Evolutionary conservation across 768 basidiomycete species (phyloP).

Genomic region (Tephrocybe sp.): DNA sequence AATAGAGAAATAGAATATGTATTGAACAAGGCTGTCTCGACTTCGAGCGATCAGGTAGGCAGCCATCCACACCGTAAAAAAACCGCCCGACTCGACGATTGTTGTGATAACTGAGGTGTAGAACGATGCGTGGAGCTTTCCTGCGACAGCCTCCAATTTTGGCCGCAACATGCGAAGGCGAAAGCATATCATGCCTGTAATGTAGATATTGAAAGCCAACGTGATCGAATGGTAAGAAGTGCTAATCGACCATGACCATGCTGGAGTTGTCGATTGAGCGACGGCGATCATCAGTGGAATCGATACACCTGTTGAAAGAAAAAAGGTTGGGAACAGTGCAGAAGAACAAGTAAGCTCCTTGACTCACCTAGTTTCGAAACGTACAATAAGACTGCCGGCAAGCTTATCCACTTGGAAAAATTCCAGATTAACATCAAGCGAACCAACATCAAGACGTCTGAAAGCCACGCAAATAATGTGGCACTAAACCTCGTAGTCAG

Average conservation of each 20-base stretch:
- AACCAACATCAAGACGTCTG: slow-evolving; percentile 37
- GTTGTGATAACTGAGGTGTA: slow-evolving; percentile 35
- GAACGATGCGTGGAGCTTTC: slow-evolving; percentile 34
- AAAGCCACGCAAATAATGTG: slow-evolving; percentile 33
- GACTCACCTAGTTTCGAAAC: slow-evolving; percentile 32
- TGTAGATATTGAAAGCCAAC: slow-evolving; percentile 30
- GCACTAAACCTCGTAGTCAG: slow-evolving; percentile 18
- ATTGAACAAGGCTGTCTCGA: slow-evolving; percentile 24
- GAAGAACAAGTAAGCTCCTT: not conserved
- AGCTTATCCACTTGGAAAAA: slow-evolving; percentile 26
- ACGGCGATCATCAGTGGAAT: slow-evolving; percentile 31
- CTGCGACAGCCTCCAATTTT: slow-evolving; percentile 32
- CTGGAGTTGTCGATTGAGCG: slow-evolving; percentile 15
- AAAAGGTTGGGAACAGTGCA: not conserved
- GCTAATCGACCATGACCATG: slow-evolving; percentile 18
- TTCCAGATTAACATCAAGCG: slow-evolving; percentile 37
- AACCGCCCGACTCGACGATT: slow-evolving; percentile 40
- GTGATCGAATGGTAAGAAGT: slow-evolving; percentile 27
- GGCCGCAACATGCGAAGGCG: slow-evolving; percentile 32
- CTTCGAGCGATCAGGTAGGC: slow-evolving; percentile 27
- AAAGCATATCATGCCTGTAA: slow-evolving; percentile 28
- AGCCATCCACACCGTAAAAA: slow-evolving; percentile 36
- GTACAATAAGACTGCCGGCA: slow-evolving; percentile 29
- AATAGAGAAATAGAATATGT: slow-evolving; percentile 32
- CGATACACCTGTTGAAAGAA: slow-evolving; percentile 27